A percentile compares a stretch with the other conserved stretches of the same genome.
These are phyloP conservation scores for Mycena chlorophos DNA, from an alignment of 768 basidiomycete genomes.

Conservation along the genomic window DNA sequence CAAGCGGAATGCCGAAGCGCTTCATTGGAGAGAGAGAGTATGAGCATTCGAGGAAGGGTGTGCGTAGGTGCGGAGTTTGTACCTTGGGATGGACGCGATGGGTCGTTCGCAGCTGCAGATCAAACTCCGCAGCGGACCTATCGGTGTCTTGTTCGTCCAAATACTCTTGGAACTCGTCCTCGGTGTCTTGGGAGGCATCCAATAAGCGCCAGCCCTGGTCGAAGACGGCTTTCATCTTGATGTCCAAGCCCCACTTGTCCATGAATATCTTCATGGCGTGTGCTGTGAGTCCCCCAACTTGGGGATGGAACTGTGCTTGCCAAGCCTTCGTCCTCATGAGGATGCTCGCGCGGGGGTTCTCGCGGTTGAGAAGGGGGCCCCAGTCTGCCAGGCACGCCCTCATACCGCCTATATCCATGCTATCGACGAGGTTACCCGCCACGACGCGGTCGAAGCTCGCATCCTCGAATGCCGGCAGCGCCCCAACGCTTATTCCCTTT, in stretches of 20 bases:
- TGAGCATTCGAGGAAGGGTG: neutral
- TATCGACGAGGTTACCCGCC: slow-evolving; percentile 30
- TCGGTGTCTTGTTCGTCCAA: slow-evolving; percentile 24
- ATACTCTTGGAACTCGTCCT: slow-evolving; percentile 28
- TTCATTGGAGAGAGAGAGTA: slow-evolving; percentile 7
- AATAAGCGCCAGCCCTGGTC: slow-evolving; percentile 22
- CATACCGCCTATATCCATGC: slow-evolving; percentile 23
- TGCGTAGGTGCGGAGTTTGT: neutral
- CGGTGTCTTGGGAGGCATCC: slow-evolving; percentile 27
- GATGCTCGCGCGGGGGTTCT: slow-evolving; percentile 29
- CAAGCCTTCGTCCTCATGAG: slow-evolving; percentile 33
- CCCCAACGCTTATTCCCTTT: slow-evolving; percentile 26
- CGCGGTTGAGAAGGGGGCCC: slow-evolving; percentile 30
- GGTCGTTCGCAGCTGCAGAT: slow-evolving; percentile 24
- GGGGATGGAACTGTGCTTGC: slow-evolving; percentile 19
- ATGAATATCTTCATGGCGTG: slow-evolving; percentile 22
- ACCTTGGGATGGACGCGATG: slow-evolving; percentile 33
- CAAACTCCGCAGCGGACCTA: slow-evolving; percentile 19
- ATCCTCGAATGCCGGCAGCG: slow-evolving; percentile 26
- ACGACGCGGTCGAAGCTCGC: slow-evolving; percentile 34
- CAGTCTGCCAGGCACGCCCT: slow-evolving; percentile 29
- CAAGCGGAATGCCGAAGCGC: slow-evolving; percentile 31
- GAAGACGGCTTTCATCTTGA: slow-evolving; percentile 20
- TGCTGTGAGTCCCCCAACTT: neutral
- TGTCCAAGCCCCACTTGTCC: slow-evolving; percentile 21